Base-by-base conservation (phyloP, 2,329 filamentous ascomycete species). In the Talaromyces sp. region DNA sequence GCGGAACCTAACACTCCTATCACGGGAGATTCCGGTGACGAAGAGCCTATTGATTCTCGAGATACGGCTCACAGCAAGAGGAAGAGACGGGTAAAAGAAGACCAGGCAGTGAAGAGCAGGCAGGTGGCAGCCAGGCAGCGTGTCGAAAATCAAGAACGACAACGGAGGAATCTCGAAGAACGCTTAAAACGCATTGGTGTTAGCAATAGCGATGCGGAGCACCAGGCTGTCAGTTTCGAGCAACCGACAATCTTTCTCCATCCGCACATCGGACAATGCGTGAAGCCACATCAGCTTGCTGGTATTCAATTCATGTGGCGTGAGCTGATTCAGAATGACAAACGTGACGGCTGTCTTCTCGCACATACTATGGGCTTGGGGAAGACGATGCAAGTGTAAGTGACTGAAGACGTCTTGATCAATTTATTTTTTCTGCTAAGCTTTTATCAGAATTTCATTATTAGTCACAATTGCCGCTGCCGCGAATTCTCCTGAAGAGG, bases 361-460 rank as follows among this genome's bases (percentile, higher is more conserved):
- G 90, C 92, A 5, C 92, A 96, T 73, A 91, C 90, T 0, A 96
- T 96, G 92, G 93, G 93, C 1, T 78, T 96, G 2, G 92, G 92
- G 16, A 97, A 96, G 78, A 96, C 92, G 0, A 92, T 96, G 88
- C 92, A 96, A 77, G 85, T 92, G 79, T 82, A 75, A 76, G 80
- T 77, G 31, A 37, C 16, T 28, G 16, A 39, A 35, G 21, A 28
- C 9, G 18, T 8, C 9, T 39, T 23, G 23, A 31, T 12, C 23
- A 37, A 54, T 11, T 6, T 16, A 48, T 44, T 23, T 16, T 63
- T 66, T n/a, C n/a, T 64, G 64, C 57, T 12, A 42, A 63, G 12
- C n/a, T 9, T 56, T 37, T 57, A 16, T 8, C 63, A 82, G 81
- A 5, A 91, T 96, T 64, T 90, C 91, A 0, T 79, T 96, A n/a